Base-by-base conservation (phyloP, 169 alveolate genomes). In the Perkinsus olseni region DNA sequence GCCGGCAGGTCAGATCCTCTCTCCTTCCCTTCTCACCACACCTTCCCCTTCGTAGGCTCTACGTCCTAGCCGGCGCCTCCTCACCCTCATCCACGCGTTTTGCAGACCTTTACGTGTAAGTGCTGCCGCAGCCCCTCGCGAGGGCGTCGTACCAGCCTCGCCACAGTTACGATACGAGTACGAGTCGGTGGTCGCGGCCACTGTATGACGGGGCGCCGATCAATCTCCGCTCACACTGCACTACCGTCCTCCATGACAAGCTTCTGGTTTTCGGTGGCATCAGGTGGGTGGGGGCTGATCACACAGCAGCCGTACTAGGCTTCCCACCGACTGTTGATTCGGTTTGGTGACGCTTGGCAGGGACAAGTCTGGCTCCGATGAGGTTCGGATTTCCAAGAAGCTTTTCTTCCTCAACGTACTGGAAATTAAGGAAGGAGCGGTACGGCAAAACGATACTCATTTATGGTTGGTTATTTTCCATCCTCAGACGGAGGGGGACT, bases 221-320 rank as follows among this genome's bases (percentile, higher is more conserved):
- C 50, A 48, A 74, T 21, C 92, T 91, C 38, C 90, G 96, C 37
- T 93, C 93, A 13, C 94, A 93, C 36, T 94, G 93, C 6, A 91
- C 94, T 21, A 82, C 96, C 24, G 96, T 94, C 31, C 93, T 94
- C 74, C 96, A 94, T 31, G 96, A 94, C 94, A 94, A 94, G 92
- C 93, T 94, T 36, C 91, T 94, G 91, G 94, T 94, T 82, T 94
- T 94, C 50, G 96, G 96, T 13, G 96, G 96, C n/a, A 93, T 92
- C 74, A 36, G 94, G 74, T 95, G 91, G 24, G 50, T 4, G 4
- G 48, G 37, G n/a, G 17, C 31, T 17, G 28, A 91, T 0, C 74
- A 11, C 11, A 91, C 3, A 3, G 51, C 40, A 31, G 74, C 37
- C 10, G 91, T 48, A 31, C 91, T 34, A 24, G 62, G 45, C 0